These are phyloP conservation scores for Citrus glauca DNA, from an alignment of 345 rosid species.

Conservation along the genomic window DNA sequence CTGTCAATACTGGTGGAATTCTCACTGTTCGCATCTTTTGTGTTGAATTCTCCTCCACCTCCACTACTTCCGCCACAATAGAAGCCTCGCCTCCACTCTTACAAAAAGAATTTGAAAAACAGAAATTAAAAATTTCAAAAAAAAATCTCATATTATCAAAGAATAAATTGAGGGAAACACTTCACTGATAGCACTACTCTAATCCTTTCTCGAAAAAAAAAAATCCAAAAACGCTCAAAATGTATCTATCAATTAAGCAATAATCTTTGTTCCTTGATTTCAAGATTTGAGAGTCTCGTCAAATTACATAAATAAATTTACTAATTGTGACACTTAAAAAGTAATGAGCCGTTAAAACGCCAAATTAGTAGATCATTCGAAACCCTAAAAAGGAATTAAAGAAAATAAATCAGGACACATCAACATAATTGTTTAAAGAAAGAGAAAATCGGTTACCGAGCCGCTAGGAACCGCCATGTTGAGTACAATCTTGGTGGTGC, in stretches of 20 bases:
- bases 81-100: conserved; percentile 93
- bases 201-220: background rate
- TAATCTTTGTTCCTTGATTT: background rate
- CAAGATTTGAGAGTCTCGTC: background rate
- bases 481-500: conserved; percentile 54
- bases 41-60: conserved; percentile 87
- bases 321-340: background rate
- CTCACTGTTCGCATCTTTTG: conserved; percentile 68
- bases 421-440: background rate
- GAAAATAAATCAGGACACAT: no score
- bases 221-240: background rate
- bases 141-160: background rate
- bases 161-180: background rate
- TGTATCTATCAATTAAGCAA: background rate
- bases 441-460: conserved; percentile 32
- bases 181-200: background rate
- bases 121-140: background rate
- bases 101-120: background rate
- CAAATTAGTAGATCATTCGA: background rate
- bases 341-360: background rate
- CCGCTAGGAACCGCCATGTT: conserved; percentile 72
- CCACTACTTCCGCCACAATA: conserved; percentile 82
- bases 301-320: background rate
- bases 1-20: conserved; percentile 70
- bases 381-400: background rate